phyloP scores from a whole-genome alignment of 352 stramenopile species.

The Globisporangium echinulatum region DNA sequence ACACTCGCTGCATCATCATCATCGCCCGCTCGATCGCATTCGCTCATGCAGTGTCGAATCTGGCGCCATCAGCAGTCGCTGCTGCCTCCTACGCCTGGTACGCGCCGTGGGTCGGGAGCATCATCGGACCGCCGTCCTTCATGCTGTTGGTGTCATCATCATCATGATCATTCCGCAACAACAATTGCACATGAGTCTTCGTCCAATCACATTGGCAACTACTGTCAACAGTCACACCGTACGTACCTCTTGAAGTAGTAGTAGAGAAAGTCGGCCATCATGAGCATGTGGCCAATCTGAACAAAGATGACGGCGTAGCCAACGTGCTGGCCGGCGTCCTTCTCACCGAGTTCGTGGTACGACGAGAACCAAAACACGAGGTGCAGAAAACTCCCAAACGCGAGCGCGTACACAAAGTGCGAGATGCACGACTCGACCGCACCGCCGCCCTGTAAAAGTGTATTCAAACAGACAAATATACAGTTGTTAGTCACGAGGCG shows the following conservation, averaged over 20 bases:
- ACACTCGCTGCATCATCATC: background rate
- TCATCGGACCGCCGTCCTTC: slow-evolving; percentile 85
- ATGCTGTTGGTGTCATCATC: slow-evolving; percentile 33
- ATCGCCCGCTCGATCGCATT: background rate
- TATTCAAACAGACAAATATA: no score
- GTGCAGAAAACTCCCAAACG: slow-evolving; percentile 94
- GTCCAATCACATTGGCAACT: no score
- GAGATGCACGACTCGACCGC: slow-evolving; percentile 95
- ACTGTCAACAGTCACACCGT: no score
- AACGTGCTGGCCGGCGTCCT: slow-evolving; percentile 84
- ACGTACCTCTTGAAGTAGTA: slow-evolving; percentile 96
- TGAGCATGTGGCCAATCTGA: slow-evolving; percentile 97
- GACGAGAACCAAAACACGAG: slow-evolving; percentile 98
- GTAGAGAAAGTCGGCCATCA: slow-evolving; percentile 99
- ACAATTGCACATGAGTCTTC: background rate
- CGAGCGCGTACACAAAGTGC: slow-evolving; percentile 95
- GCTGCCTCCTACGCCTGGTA: slow-evolving; percentile 59
- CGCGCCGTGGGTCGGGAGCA: slow-evolving; percentile 81
- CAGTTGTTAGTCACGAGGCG: background rate
- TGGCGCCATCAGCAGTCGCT: background rate
- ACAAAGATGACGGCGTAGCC: slow-evolving; percentile 95
- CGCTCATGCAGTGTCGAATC: background rate
- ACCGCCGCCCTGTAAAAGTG: slow-evolving; percentile 57
- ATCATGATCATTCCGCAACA: background rate
- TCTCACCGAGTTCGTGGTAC: slow-evolving; percentile 96